Conservation (phyloP, 371 early-diverging fungal species). For the Mortierella sp. region DNA sequence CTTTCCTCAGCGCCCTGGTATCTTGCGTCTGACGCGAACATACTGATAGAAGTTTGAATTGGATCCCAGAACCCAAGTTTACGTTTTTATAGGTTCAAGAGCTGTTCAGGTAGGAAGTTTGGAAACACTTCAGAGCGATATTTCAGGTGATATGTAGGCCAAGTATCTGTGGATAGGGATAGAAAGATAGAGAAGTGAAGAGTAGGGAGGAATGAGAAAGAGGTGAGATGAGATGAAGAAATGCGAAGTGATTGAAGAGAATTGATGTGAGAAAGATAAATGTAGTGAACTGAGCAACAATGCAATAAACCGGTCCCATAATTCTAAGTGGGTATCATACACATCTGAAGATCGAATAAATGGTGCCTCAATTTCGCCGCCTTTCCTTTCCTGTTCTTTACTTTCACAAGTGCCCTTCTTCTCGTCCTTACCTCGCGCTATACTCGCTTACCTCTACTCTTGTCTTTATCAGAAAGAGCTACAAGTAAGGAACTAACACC, state of each 20-base stretch:
- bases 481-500: no score
- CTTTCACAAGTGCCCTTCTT: no score
- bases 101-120: not conserved
- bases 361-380: no score
- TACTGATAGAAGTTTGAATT: not conserved
- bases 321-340: no score
- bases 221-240: not conserved
- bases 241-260: not conserved
- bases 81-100: not conserved
- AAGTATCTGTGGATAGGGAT: not conserved
- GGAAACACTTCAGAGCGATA: not conserved
- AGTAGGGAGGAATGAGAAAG: not conserved
- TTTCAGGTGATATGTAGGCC: not conserved
- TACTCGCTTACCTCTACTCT: no score
- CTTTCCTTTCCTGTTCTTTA: no score
- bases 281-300: not conserved
- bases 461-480: no score
- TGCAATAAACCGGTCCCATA: not conserved
- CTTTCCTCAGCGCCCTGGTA: not conserved
- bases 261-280: no score
- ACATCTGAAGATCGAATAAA: no score
- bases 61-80: conserved; percentile 2
- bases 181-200: not conserved
- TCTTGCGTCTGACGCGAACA: no score
- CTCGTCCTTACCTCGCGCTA: no score